Conservation (phyloP, 192 early-diverging fungal species). For the Podochytrium sp. region DNA sequence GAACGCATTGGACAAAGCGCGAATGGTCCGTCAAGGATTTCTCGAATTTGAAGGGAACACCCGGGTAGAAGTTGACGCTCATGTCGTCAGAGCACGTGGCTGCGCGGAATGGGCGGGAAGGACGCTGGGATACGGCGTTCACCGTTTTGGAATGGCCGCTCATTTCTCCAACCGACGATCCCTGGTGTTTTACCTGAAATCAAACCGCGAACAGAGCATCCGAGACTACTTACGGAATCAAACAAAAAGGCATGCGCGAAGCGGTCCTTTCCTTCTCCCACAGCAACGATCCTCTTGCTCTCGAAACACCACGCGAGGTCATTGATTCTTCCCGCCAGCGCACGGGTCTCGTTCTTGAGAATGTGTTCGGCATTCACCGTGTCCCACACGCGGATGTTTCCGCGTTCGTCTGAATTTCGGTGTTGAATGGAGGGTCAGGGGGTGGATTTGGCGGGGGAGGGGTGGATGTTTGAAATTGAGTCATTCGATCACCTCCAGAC, state of each 20-base stretch:
- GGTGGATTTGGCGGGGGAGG: neutral
- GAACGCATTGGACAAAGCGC: constrained; percentile 89
- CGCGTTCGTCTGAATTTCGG: constrained; percentile 66
- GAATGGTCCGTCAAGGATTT: constrained; percentile 77
- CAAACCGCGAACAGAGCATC: neutral
- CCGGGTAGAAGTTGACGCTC: constrained; percentile 86
- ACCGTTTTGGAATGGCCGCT: constrained; percentile 86
- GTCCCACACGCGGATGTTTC: constrained; percentile 96
- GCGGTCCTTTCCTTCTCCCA: constrained; percentile 90
- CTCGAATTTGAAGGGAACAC: constrained; percentile 87
- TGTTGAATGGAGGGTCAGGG: neutral
- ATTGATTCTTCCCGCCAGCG: constrained; percentile 75
- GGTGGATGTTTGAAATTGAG: neutral
- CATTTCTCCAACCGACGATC: constrained; percentile 88
- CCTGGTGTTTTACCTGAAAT: constrained; percentile 36
- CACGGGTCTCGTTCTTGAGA: constrained; percentile 80
- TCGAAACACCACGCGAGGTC: constrained; percentile 96
- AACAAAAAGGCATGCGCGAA: constrained; percentile 38
- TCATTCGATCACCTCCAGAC: constrained; percentile 93
- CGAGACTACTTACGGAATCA: neutral
- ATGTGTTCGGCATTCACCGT: constrained; percentile 74
- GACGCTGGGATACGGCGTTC: constrained; percentile 89
- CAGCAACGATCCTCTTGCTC: constrained; percentile 94
- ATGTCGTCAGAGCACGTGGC: constrained; percentile 92
- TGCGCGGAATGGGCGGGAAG: constrained; percentile 86